Percentiles rank a stretch among this genome's conserved stretches.
Evolutionary conservation across 169 alveolate species (phyloP).

Genomic region (Plasmodium fragile): DNA sequence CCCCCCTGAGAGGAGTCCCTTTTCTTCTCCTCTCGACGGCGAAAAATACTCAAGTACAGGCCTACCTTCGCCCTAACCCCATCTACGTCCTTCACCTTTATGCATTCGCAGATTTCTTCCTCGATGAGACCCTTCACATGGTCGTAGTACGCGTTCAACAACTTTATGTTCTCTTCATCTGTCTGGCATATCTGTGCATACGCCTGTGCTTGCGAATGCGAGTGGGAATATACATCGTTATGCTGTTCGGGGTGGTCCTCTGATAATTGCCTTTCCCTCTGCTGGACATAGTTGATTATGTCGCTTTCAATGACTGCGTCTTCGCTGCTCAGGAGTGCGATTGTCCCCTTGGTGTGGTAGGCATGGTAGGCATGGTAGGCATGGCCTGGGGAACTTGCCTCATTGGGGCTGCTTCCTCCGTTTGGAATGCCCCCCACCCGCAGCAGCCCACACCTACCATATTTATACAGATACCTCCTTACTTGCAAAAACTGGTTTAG

Average conservation of each 20-base stretch:
- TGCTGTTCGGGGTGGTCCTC: constrained; percentile 10
- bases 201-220: constrained; percentile 17
- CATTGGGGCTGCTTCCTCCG: background rate
- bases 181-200: constrained; percentile 18
- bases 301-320: constrained; percentile 45
- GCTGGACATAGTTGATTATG: constrained; percentile 39
- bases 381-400: background rate
- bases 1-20: background rate
- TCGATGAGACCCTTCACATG: constrained; percentile 33
- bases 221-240: background rate
- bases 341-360: background rate
- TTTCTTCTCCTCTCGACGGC: background rate
- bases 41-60: constrained; percentile 43
- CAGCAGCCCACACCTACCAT: background rate
- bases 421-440: background rate
- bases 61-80: constrained; percentile 23
- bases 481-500: constrained; percentile 44
- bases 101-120: constrained; percentile 29
- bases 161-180: constrained; percentile 19
- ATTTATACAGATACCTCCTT: constrained; percentile 33
- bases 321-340: background rate
- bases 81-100: constrained; percentile 31
- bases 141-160: constrained; percentile 37
- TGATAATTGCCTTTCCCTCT: constrained; percentile 9
- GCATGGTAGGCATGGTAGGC: background rate